These are phyloP conservation scores for Neurospora sp. DNA, from an alignment of 495 filamentous ascomycete species.

Conservation along the genomic window DNA sequence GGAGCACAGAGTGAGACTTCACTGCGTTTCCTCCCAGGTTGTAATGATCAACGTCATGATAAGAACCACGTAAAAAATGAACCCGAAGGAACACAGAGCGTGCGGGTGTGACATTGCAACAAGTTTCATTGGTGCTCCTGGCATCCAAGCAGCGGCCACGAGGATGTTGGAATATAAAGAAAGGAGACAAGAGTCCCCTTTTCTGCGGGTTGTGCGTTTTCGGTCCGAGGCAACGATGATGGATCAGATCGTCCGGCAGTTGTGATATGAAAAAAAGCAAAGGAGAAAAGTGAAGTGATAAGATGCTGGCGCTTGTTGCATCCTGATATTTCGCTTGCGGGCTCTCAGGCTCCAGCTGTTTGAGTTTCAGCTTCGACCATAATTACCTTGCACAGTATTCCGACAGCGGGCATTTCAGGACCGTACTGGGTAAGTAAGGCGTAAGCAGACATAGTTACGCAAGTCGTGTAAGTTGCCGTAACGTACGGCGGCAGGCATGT, in stretches of 20 bases:
- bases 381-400: no score
- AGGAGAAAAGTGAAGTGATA: not conserved
- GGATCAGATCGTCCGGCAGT: not conserved
- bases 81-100: not conserved
- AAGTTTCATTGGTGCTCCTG: not conserved
- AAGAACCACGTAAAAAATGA: not conserved
- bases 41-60: not conserved
- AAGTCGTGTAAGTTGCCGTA: not conserved
- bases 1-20: not conserved
- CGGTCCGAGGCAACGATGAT: not conserved
- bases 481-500: not conserved
- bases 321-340: not conserved
- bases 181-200: not conserved
- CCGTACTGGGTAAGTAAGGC: not conserved
- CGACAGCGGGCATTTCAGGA: not conserved
- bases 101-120: not conserved
- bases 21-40: not conserved
- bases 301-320: not conserved
- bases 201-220: not conserved
- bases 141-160: not conserved
- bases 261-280: not conserved
- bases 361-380: not conserved
- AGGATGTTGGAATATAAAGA: not conserved
- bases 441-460: not conserved
- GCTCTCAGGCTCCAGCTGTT: not conserved